These are phyloP conservation scores for Pythium guiyangense DNA, from an alignment of 352 stramenopile species.

Conservation along the genomic window DNA sequence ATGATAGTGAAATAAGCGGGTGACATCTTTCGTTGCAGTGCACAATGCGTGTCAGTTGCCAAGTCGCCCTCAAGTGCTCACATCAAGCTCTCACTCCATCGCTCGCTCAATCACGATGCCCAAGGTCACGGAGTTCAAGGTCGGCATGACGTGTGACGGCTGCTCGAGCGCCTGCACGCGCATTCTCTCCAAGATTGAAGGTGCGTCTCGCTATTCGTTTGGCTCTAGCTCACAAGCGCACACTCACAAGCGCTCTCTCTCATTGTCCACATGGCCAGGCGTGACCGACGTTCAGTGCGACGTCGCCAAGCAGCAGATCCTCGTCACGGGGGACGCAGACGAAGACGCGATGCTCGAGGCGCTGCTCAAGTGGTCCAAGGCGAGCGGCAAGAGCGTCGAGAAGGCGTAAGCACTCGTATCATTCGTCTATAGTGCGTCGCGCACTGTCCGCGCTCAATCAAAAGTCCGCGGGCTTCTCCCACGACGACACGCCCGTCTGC, in stretches of 20 bases:
- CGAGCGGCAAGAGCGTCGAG: constrained; percentile 83
- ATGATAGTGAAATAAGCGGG: no score
- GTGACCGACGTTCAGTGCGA: constrained; percentile 82
- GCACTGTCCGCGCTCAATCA: no score
- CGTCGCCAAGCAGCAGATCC: constrained; percentile 85
- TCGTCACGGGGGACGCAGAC: constrained; percentile 76
- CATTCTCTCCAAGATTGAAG: constrained; percentile 88
- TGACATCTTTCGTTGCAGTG: no score
- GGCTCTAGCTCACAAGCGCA: neutral
- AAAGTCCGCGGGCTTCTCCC: constrained; percentile 72
- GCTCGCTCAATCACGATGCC: constrained; percentile 27
- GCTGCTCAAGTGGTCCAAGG: constrained; percentile 88
- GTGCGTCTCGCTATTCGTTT: constrained; percentile 30
- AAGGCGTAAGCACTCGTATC: constrained; percentile 36
- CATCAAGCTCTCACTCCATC: neutral
- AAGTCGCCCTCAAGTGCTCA: constrained; percentile 20
- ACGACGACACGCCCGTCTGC: constrained; percentile 74
- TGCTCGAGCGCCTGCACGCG: constrained; percentile 87
- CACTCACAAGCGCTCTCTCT: neutral
- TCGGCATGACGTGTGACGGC: constrained; percentile 88
- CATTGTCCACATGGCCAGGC: constrained; percentile 23
- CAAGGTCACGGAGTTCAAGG: constrained; percentile 85
- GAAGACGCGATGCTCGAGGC: constrained; percentile 75
- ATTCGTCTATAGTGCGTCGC: no score
- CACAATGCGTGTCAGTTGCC: constrained; percentile 7